Percentiles rank a stretch among this genome's conserved stretches.
Conservation (phyloP, 805 yeast genomes). For the Candida anglica region DNA sequence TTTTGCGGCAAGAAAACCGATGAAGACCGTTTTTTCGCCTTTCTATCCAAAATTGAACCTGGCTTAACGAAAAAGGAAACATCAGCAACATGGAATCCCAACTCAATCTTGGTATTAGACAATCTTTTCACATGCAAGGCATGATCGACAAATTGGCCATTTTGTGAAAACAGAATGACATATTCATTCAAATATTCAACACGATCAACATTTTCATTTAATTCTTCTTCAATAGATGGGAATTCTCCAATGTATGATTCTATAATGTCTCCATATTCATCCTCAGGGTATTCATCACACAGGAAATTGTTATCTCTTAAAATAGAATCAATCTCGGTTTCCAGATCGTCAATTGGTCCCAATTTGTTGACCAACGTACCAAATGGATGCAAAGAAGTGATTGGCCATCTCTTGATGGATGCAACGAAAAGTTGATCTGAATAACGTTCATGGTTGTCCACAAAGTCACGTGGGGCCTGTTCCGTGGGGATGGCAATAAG, state of each 20-base stretch:
- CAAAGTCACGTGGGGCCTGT: conserved; percentile 94
- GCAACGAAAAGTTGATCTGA: conserved; percentile 85
- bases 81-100: conserved; percentile 87
- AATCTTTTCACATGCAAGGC: conserved; percentile 75
- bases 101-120: conserved; percentile 58
- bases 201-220: conserved; percentile 34
- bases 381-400: conserved; percentile 96
- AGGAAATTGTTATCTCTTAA: conserved; percentile 81
- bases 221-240: conserved; percentile 35
- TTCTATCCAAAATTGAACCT: conserved; percentile 78
- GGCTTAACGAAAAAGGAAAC: conserved; percentile 66
- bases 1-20: conserved; percentile 85
- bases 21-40: conserved; percentile 85
- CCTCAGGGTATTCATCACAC: conserved; percentile 62
- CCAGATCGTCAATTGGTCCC: conserved; percentile 73
- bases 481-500: conserved; percentile 97
- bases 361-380: conserved; percentile 87
- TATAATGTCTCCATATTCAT: conserved; percentile 13
- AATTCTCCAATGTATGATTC: conserved; percentile 26
- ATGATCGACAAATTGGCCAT: conserved; percentile 61
- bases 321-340: conserved; percentile 82
- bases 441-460: conserved; percentile 84
- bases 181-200: conserved; percentile 56
- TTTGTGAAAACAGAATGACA: conserved; percentile 59
- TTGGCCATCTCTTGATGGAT: conserved; percentile 97